Percentiles rank a stretch among this genome's conserved stretches.
These are phyloP conservation scores for Apiospora marii DNA, from an alignment of 2,329 filamentous ascomycete species.

Conservation along the genomic window DNA sequence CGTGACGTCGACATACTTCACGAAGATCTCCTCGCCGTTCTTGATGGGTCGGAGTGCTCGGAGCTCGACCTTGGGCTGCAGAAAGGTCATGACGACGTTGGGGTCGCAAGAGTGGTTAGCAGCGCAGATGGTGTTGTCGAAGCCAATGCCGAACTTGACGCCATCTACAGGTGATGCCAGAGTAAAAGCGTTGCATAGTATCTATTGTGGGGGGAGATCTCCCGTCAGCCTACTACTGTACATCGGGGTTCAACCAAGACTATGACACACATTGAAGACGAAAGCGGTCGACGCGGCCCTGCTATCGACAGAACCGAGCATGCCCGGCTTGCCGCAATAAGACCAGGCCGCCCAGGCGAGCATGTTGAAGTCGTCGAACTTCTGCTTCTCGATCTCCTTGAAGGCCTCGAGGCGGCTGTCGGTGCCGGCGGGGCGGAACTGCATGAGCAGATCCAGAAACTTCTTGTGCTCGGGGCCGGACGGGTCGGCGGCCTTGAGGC, in stretches of 20 bases:
- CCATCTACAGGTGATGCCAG: constrained; percentile 36
- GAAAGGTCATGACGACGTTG: constrained; percentile 56
- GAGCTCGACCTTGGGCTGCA: constrained; percentile 51
- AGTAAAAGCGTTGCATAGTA: constrained; percentile 33
- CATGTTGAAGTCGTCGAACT: constrained; percentile 33
- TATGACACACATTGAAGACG: constrained; percentile 35
- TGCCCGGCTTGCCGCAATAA: constrained; percentile 33
- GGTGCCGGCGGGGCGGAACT: constrained; percentile 33
- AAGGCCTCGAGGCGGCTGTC: constrained; percentile 30
- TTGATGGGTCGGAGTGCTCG: constrained; percentile 54
- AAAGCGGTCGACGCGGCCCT: constrained; percentile 30
- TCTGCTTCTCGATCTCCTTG: constrained; percentile 31
- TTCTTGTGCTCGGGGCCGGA: constrained; percentile 27
- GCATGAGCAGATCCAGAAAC: constrained; percentile 31
- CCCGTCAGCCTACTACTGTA: constrained; percentile 16
- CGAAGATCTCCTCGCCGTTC: constrained; percentile 57
- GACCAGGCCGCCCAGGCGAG: constrained; percentile 35
- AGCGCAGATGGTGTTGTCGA: constrained; percentile 39
- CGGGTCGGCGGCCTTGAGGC: constrained; percentile 33
- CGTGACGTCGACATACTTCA: constrained; percentile 56
- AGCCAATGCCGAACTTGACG: constrained; percentile 33
- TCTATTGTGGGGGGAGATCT: constrained; percentile 28
- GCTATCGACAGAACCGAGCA: constrained; percentile 29
- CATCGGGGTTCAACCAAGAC: not conserved
- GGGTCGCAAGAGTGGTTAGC: constrained; percentile 61